Conservation (phyloP, 371 early-diverging fungal species). For the Funneliformis caledonium region DNA sequence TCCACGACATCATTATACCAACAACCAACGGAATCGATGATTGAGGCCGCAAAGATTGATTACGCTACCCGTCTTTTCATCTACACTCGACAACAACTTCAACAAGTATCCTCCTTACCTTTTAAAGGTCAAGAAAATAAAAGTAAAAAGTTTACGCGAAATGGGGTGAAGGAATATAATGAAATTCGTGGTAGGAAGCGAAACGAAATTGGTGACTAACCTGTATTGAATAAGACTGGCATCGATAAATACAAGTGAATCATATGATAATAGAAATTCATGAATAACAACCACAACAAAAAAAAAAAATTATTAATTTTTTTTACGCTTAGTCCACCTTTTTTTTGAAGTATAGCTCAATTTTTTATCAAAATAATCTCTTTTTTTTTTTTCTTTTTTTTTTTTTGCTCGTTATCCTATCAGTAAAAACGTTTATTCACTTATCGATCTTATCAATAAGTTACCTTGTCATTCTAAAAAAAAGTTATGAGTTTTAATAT, state of each 20-base stretch:
- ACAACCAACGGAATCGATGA: slow-evolving; percentile 25
- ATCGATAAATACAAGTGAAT: not conserved
- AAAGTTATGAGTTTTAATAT: too few relatives aligned
- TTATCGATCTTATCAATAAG: too few relatives aligned
- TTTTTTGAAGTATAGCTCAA: too few relatives aligned
- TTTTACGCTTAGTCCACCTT: too few relatives aligned
- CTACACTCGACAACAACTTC: slow-evolving; percentile 21
- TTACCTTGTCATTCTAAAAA: too few relatives aligned
- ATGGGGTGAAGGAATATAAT: not conserved
- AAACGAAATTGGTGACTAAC: not conserved
- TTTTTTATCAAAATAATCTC: too few relatives aligned
- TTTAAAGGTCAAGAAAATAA: not conserved
- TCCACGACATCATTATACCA: not conserved
- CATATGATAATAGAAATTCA: too few relatives aligned
- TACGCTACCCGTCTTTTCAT: slow-evolving; percentile 15
- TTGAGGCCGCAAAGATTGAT: slow-evolving; percentile 13
- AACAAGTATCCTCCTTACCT: not conserved
- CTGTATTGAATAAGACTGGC: not conserved
- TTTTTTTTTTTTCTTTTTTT: too few relatives aligned
- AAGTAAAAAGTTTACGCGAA: not conserved
- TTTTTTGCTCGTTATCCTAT: too few relatives aligned
- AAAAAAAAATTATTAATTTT: too few relatives aligned
- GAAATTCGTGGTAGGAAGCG: not conserved
- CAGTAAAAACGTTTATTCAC: too few relatives aligned
- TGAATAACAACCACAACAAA: too few relatives aligned